Evolutionary conservation across 2,329 filamentous ascomycete species (phyloP), one percentile per base, ranked within the genome.

Genomic region (Xylariales sp.): DNA sequence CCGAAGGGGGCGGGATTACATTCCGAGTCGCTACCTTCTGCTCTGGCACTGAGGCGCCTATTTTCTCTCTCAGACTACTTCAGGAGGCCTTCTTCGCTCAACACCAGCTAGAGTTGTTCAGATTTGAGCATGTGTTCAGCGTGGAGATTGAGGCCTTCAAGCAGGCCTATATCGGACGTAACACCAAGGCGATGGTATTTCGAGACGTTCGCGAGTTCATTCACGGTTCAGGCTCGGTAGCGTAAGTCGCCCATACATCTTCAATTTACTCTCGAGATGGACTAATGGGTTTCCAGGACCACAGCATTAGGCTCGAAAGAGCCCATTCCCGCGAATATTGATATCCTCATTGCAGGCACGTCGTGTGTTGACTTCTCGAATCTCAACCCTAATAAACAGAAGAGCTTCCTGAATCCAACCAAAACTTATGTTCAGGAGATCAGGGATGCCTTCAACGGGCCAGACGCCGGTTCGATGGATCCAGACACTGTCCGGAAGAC

Each of bases 281-380:
- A 28, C 6, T 14, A 10, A 14, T 8, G 20, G 11, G 15, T 31
- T 20, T 16, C 49, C 48, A 81, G 77, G 2, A 80, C 74, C 15
- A 89, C 84, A 2, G 82, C 82, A 1, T 83, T 83, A 53, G 86
- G 86, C 4, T 72, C 74, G 6, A 62, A 71, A 36, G 68, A 68
- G 4, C 39, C 59, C 1, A 75, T 88, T 1, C 84, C 84, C 0
- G 59, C 58, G 0, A 54, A 73, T 9, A 60, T 80, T 2, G 82
- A 90, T 47, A 56, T 91, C 1, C 63, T 91, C 2, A 66, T 90
- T 32, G 82, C 82, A 5, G 86, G 86, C 0, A 86, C 83, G 31
- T 82, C 84, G 0, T 93, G 86, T 50, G 83, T 87, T 2, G 86
- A 90, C 51, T 86, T 84, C 48, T 90, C 86, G 0, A 54, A 49